phyloP scores from a whole-genome alignment of 208 protist genomes.

The Trypanosoma rangeli region DNA sequence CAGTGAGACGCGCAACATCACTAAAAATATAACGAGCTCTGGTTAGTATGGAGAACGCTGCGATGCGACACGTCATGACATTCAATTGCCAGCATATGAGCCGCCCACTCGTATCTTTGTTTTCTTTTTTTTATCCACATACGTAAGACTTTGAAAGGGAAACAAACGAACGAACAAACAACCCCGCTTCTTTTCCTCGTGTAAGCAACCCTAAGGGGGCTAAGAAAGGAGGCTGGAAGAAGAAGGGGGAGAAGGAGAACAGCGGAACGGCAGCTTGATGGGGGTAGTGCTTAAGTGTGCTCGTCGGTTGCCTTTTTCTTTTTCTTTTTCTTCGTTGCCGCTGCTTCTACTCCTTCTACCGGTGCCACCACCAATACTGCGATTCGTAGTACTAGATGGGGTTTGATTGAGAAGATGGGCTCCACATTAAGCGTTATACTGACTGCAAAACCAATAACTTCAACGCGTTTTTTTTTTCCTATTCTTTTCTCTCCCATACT shows the following conservation, averaged over 20 bases:
- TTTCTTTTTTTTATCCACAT: neutral
- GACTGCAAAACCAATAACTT: neutral
- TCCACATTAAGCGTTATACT: neutral
- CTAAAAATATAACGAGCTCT: neutral
- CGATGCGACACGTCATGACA: neutral
- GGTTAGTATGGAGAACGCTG: neutral
- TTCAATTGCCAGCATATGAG: neutral
- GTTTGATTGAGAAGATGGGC: neutral
- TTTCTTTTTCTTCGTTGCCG: constrained; percentile 6
- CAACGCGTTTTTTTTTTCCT: neutral
- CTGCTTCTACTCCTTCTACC: neutral
- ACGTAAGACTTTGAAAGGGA: neutral
- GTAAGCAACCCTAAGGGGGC: neutral
- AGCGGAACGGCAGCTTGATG: neutral
- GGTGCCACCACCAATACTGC: neutral
- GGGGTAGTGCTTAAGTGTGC: neutral
- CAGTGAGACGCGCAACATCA: neutral
- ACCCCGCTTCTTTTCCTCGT: neutral
- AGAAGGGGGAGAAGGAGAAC: neutral
- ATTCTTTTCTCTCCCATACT: neutral
- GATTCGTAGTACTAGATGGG: neutral
- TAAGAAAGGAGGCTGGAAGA: neutral
- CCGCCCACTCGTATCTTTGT: neutral
- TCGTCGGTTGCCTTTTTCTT: neutral
- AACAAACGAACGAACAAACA: neutral